phyloP scores from a whole-genome alignment of 2,329 filamentous ascomycete genomes.

The Bipolaris sorokiniana region DNA sequence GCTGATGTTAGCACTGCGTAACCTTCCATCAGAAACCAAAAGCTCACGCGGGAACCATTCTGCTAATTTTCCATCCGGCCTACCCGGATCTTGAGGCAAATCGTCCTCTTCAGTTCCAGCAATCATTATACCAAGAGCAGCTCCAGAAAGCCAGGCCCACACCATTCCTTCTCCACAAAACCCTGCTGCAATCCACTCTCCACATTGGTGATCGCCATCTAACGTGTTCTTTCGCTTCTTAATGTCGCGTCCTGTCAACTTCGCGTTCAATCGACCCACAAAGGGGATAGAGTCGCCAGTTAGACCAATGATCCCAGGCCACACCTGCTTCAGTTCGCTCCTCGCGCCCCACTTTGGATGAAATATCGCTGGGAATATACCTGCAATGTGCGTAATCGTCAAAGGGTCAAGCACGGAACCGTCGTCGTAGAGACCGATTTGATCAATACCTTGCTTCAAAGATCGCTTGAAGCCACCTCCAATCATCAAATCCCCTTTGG shows the following conservation, averaged over 20 bases:
- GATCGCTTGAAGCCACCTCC: conserved; percentile 25
- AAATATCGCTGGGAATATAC: conserved; percentile 17
- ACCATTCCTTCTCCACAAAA: conserved; percentile 26
- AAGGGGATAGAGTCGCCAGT: conserved; percentile 59
- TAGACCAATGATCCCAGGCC: conserved; percentile 59
- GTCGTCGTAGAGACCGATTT: conserved; percentile 21
- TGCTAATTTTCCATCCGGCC: conserved; percentile 7
- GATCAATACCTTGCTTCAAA: conserved; percentile 18
- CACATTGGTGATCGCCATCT: conserved; percentile 35
- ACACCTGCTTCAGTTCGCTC: conserved; percentile 49
- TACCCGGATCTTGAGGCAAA: conserved; percentile 1
- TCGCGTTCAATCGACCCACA: conserved; percentile 54
- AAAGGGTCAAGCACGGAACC: conserved; percentile 5
- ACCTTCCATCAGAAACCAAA: neutral
- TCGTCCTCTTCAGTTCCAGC: conserved; percentile 15
- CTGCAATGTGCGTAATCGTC: conserved; percentile 15
- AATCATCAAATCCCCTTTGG: conserved; percentile 18
- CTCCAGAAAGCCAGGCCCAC: conserved; percentile 24
- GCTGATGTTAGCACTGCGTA: conserved; percentile 1
- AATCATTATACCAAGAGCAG: conserved; percentile 25
- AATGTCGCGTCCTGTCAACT: conserved; percentile 26
- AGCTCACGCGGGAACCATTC: conserved; percentile 11
- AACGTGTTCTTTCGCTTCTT: neutral
- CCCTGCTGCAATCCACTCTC: conserved; percentile 38
- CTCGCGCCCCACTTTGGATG: conserved; percentile 18